Conservation (phyloP, 768 basidiomycete species). For the Hebeloma cylindrosporum region DNA sequence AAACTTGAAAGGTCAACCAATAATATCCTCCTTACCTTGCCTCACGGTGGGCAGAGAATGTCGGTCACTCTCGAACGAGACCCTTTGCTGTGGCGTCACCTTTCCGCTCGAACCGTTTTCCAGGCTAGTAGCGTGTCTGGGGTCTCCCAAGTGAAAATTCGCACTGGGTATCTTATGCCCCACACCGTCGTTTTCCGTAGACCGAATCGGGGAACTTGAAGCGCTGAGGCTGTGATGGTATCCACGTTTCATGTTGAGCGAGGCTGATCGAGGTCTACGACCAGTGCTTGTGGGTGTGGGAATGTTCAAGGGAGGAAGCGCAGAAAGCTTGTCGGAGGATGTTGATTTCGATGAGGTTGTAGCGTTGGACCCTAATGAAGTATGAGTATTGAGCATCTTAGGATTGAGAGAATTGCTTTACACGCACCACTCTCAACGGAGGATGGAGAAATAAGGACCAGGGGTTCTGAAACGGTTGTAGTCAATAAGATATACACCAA, state of each 20-base stretch:
- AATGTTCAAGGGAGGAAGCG: slow-evolving; percentile 5
- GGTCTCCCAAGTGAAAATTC: slow-evolving; percentile 12
- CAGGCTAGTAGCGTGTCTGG: slow-evolving; percentile 20
- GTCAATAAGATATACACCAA: no score
- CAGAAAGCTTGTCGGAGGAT: slow-evolving; percentile 11
- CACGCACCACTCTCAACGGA: slow-evolving; percentile 4
- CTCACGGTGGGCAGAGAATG: slow-evolving; percentile 37
- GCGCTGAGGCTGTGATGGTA: slow-evolving; percentile 44
- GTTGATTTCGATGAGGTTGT: slow-evolving; percentile 8
- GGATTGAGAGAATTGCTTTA: background rate
- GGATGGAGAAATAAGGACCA: background rate
- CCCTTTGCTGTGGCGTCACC: slow-evolving; percentile 49
- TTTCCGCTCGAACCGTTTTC: slow-evolving; percentile 38
- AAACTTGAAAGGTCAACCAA: background rate
- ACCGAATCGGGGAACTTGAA: slow-evolving; percentile 33
- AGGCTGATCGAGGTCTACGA: slow-evolving; percentile 16
- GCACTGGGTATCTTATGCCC: slow-evolving; percentile 17
- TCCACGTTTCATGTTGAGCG: slow-evolving; percentile 22
- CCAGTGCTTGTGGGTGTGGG: background rate
- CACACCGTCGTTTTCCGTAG: slow-evolving; percentile 2
- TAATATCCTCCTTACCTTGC: slow-evolving; percentile 36
- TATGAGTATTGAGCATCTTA: background rate
- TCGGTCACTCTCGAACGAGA: slow-evolving; percentile 55
- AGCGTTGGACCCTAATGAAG: slow-evolving; percentile 4
- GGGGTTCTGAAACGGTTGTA: background rate